Evolutionary conservation across 805 yeast species (phyloP).

Genomic region (Pichia nanzhaoensis): DNA sequence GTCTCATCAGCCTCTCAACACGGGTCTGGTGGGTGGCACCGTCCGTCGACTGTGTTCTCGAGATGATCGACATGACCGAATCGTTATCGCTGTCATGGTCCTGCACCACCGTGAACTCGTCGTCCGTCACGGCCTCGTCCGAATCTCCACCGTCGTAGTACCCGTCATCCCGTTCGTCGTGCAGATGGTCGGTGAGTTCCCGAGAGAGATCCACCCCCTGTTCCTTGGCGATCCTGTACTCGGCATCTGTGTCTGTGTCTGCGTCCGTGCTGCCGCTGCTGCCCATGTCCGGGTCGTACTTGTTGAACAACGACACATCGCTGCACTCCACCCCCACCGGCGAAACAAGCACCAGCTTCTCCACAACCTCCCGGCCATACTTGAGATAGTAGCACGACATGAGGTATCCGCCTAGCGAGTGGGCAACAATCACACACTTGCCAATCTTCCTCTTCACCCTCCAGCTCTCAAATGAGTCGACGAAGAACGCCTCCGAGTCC

Average conservation of each 20-base stretch:
- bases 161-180: constrained; percentile 4
- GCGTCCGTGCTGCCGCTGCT: no score
- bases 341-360: constrained; percentile 55
- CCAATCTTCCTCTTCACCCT: constrained; percentile 41
- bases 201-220: constrained; percentile 29
- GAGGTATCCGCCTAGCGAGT: constrained; percentile 74
- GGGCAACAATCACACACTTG: constrained; percentile 61
- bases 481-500: constrained; percentile 51
- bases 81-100: constrained; percentile 2
- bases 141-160: constrained; percentile 7
- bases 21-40: constrained; percentile 3
- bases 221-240: constrained; percentile 17
- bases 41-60: constrained; percentile 1
- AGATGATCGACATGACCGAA: constrained; percentile 8
- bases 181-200: constrained; percentile 25
- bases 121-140: not conserved
- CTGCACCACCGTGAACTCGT: not conserved
- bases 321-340: constrained; percentile 76
- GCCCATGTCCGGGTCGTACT: not conserved
- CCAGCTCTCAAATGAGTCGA: constrained; percentile 60
- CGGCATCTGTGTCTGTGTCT: not conserved
- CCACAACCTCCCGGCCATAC: constrained; percentile 43
- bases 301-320: constrained; percentile 36
- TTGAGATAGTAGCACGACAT: constrained; percentile 57
- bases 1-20: constrained; percentile 14